Evolutionary conservation across 1,284 basidiomycete species (phyloP), one percentile per base, ranked within the genome.

Genomic region (Ustilago loliicola): DNA sequence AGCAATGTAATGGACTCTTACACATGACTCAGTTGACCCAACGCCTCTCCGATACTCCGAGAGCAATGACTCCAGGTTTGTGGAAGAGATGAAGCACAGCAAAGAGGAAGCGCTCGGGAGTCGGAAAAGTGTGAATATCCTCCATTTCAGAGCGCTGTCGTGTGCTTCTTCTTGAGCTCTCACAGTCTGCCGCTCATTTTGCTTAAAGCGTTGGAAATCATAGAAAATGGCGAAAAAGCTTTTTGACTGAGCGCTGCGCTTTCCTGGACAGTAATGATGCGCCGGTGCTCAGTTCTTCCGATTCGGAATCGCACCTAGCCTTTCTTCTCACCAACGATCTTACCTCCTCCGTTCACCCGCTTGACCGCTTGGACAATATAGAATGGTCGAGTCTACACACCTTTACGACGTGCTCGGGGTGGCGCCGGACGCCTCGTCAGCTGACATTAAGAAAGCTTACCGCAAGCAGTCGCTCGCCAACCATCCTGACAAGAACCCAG

Each of bases 361-460:
- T 32, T 6, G 21, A 56, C 34, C n/a, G 7, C 7, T 21, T 17
- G 25, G 19, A 15, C 23, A 6, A 30, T 17, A 58, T 19, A 59
- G 30, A 40, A 79, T 79, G 77, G 72, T 76, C 42, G 72, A 75
- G 48, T 80, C 80, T 13, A 80, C 77, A 27, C 73, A 73, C 34
- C 72, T 82, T 27, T 82, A 82, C 70, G 81, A 82, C 34, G 30
- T 94, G 0, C 89, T 98, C 1, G 91, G 89, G 2, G 80, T 96
- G 48, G 88, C 88, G 10, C 80, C 90, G 21, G 92, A 93, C 67
- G 91, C 93, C 8, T 92, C 91, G 4, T 92, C 94, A 57, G 90
- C 91, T 61, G 94, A 96, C 68, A 93, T 97, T 74, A 91, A 91
- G 79, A 92, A 91, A 17, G 94, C 94, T 2, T 98, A 83, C 66